Evolutionary conservation across 2,329 filamentous ascomycete genomes (phyloP), one percentile per base, ranked within the genome.

Genomic region (Aspergillus hiratsukae): DNA sequence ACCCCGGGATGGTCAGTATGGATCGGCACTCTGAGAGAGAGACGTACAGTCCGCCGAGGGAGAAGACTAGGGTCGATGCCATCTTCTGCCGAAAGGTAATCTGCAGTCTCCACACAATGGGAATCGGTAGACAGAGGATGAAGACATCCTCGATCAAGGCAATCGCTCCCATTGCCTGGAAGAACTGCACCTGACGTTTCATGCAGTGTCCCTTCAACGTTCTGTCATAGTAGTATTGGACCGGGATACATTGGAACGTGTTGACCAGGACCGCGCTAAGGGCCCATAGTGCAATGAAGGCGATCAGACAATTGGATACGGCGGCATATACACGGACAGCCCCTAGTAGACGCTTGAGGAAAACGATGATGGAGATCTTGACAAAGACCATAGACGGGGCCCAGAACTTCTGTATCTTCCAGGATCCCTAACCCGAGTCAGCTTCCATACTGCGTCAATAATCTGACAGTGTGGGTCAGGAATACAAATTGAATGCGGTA

Each of bases 331-430:
- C 23, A 28, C 40, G 43, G 19, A 60, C 37, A 1, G 53, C 49
- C 17, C 58, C 58, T 1, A 60, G 58, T 3, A 60, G 31, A 21
- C 56, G 58, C 19, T 49, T 48, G 6, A 60, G 48, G 14, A 60
- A 55, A n/a, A 60, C 48, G 21, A 60, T 27, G 19, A 60, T 60
- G 11, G 56, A 58, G 11, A 60, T 56, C 49, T 60, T 60, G 31
- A 56, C 51, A 29, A 60, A 58, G 19, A 53, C 53, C 27, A 55
- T 54, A 3, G 58, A 55, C 4, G 56, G 53, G 3, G 56, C 56
- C 58, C 58, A 60, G 31, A 60, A 60, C 11, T 60, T 60, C 19
- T 58, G 56, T 28, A 58, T 58, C 51, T 58, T 58, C 58, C 58
- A 60, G 3, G 56, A 60, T 23, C 43, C 53, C 57, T 58, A 23